Evolutionary conservation across 1,139 yeast species (phyloP), one percentile per base, ranked within the genome.

Genomic region (Taphrina confusa): DNA sequence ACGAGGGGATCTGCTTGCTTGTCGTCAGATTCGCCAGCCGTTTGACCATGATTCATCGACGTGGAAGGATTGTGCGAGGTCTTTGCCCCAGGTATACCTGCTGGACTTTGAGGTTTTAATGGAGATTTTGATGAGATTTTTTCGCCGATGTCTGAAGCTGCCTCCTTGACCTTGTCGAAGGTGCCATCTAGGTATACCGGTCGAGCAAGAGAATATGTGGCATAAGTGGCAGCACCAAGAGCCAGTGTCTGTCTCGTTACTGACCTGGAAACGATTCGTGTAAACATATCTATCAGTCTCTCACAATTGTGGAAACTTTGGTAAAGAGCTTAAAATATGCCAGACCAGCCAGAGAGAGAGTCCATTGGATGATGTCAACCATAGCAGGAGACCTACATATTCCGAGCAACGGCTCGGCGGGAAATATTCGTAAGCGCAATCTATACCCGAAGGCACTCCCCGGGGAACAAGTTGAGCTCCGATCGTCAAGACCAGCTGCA

Each of bases 11-110:
- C 58, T 12, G 44, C 36, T 37, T 31, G 44, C 22, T 47, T 28
- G 52, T 18, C 28, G 40, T 47, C 52, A 5, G 52, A 47, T 5
- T 34, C 51, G n/a, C 58, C 58, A 5, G 44, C 49, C 6, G 42
- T 36, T 36, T 54, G 58, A 3, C 58, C 58, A 27, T 54, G 58
- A 36, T 54, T 54, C 51, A 54, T 54, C 11, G 51, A 33, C 11
- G 58, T 54, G 8, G 49, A 42, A 6, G 58, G 58, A 25, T 44
- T 54, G 36, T 31, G 44, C 6, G 51, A 31, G 34, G 58, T 54
- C 25, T 23, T 31, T 34, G 51, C 58, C 9, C 58, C 58, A 6
- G 58, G 51, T 11, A 54, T 12, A 9, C 58, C 58, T 1, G 58
- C 58, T 3, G 58, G 58, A 44, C 58, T 54, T 16, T 54, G 50